These are phyloP conservation scores for Dipteronia dyeriana DNA, from an alignment of 345 rosid species.

Conservation along the genomic window DNA sequence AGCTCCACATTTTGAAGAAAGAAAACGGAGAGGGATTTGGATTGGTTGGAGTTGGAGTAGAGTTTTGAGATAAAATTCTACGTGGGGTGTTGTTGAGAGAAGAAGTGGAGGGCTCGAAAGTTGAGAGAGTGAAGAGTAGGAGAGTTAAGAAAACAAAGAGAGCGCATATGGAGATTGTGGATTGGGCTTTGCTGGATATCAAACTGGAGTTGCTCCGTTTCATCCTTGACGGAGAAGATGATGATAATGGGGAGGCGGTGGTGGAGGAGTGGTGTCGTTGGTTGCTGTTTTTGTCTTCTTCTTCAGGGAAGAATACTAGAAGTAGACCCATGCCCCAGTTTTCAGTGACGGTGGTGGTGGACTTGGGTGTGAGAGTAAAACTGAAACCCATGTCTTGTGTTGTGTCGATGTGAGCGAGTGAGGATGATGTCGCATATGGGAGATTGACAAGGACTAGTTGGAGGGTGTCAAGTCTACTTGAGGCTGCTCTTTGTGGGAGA, in stretches of 20 bases:
- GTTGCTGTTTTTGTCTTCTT: constrained; percentile 25
- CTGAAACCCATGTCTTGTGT: constrained; percentile 26
- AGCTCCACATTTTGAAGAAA: constrained; percentile 10
- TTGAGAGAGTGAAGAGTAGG: constrained; percentile 85
- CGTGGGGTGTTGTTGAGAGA: constrained; percentile 12
- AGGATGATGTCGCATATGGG: too few species aligned
- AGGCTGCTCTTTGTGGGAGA: neutral
- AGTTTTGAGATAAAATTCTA: neutral
- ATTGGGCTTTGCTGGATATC: constrained; percentile 69
- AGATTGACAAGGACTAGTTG: too few species aligned
- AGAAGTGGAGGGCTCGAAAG: constrained; percentile 63
- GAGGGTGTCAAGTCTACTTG: neutral
- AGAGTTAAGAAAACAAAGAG: constrained; percentile 69
- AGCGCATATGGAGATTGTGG: constrained; percentile 77
- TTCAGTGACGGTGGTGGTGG: constrained; percentile 16
- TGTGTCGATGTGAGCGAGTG: too few species aligned
- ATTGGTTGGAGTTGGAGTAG: neutral
- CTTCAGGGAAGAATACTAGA: constrained; percentile 80
- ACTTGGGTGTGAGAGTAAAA: constrained; percentile 18
- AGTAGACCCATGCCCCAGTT: constrained; percentile 66
- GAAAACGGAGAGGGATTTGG: neutral
- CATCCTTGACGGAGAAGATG: constrained; percentile 1
- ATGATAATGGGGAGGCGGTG: neutral
- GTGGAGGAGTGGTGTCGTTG: constrained; percentile 13
- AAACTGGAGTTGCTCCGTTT: constrained; percentile 48